Conservation (phyloP, 1,139 yeast species). For the Yamadazyma dushanensis region DNA sequence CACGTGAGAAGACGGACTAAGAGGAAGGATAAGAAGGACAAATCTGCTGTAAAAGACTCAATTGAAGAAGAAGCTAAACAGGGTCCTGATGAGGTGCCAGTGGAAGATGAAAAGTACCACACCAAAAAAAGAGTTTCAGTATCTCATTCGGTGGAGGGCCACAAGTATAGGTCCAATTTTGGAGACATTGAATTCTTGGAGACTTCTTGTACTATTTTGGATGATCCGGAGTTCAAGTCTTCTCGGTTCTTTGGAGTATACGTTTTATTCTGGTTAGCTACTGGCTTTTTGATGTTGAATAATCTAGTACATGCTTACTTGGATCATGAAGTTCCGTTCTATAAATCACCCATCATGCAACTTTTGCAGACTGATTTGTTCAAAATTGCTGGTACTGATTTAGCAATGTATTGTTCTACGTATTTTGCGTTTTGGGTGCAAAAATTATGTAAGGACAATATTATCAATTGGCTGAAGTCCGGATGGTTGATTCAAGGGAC, state of each 20-base stretch:
- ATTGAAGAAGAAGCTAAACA: neutral
- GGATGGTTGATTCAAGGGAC: constrained; percentile 65
- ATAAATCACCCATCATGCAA: constrained; percentile 50
- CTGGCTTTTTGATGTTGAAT: constrained; percentile 52
- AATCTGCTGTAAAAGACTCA: constrained; percentile 4
- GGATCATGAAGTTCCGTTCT: constrained; percentile 23
- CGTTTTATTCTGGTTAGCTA: constrained; percentile 67
- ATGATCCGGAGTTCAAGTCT: constrained; percentile 36
- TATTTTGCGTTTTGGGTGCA: constrained; percentile 63
- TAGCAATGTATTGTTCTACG: constrained; percentile 63
- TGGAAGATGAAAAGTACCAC: no score
- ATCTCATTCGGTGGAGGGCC: no score
- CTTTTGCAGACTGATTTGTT: constrained; percentile 56
- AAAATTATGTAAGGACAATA: constrained; percentile 37
- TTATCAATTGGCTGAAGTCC: constrained; percentile 53
- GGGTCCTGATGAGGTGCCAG: neutral
- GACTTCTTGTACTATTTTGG: constrained; percentile 49
- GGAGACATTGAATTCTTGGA: constrained; percentile 46
- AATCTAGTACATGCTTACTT: constrained; percentile 45
- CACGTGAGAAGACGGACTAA: constrained; percentile 8
- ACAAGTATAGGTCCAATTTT: constrained; percentile 22
- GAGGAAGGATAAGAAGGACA: constrained; percentile 2
- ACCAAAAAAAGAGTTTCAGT: no score
- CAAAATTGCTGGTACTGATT: constrained; percentile 68
- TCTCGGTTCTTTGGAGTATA: constrained; percentile 64